Percentiles rank a stretch among this genome's conserved stretches.
phyloP scores from a whole-genome alignment of 2,329 filamentous ascomycete genomes.

The Laburnicola sp. region DNA sequence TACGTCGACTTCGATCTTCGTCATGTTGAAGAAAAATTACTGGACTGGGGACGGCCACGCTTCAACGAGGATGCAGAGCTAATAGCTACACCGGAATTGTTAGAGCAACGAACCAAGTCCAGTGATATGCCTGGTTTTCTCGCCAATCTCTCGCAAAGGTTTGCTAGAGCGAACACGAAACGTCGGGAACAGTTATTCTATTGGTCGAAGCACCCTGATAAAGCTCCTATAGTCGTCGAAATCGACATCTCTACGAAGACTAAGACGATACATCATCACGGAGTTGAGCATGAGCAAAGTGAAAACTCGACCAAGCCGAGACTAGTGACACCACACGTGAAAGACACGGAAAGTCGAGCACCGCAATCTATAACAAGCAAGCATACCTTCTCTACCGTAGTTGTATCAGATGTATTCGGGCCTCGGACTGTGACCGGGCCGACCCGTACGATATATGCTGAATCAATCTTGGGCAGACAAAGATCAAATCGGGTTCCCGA shows the following conservation, averaged over 20 bases:
- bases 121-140: not conserved
- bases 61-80: not conserved
- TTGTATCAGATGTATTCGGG: conserved; percentile 2
- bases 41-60: not conserved
- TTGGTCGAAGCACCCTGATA: conserved; percentile 7
- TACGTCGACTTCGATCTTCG: conserved; percentile 1
- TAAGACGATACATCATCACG: not conserved
- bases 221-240: not conserved
- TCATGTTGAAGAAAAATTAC: conserved; percentile 5
- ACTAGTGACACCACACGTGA: not conserved
- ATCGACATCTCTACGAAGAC: not conserved
- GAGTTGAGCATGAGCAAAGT: not conserved
- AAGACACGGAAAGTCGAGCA: not conserved
- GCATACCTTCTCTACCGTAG: conserved; percentile 8
- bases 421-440: not conserved
- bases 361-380: not conserved
- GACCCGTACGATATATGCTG: conserved; percentile 7
- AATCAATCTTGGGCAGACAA: conserved; percentile 1
- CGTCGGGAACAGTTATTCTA: conserved; percentile 9
- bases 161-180: conserved; percentile 8
- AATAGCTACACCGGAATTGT: not conserved
- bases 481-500: conserved; percentile 9
- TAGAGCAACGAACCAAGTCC: not conserved
- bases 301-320: not conserved
- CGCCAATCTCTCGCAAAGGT: not conserved